Percentiles rank a stretch among this genome's conserved stretches.
Evolutionary conservation across 1,284 basidiomycete species (phyloP).

Genomic region (Austroboletus olivaceoglutinosus): DNA sequence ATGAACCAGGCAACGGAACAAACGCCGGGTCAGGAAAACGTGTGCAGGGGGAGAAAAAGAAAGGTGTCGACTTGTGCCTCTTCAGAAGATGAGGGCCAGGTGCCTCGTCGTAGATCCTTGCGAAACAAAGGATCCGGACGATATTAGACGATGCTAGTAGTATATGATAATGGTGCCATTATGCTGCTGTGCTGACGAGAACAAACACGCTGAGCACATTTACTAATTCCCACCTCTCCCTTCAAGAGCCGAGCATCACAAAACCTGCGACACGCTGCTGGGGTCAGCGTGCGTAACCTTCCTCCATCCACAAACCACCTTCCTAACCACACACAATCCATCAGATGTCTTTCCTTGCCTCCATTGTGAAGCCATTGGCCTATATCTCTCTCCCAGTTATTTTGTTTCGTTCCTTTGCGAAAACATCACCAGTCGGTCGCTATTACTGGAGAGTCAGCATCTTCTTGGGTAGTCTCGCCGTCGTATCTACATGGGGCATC

Average conservation of each 20-base stretch:
- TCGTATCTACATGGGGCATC: slow-evolving; percentile 77
- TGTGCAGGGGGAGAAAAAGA: slow-evolving; percentile 23
- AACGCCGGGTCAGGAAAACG: slow-evolving; percentile 46
- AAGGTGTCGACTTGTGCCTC: slow-evolving; percentile 9
- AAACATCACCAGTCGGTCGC: slow-evolving; percentile 51
- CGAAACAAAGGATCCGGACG: slow-evolving; percentile 21
- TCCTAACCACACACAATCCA: slow-evolving; percentile 9
- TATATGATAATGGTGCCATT: not conserved
- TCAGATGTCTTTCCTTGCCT: slow-evolving; percentile 59
- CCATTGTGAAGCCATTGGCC: slow-evolving; percentile 64
- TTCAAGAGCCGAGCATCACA: slow-evolving; percentile 13
- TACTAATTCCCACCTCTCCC: slow-evolving; percentile 35
- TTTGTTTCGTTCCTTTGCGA: slow-evolving; percentile 57
- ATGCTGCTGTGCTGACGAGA: not conserved
- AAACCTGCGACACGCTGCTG: slow-evolving; percentile 19
- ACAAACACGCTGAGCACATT: not conserved
- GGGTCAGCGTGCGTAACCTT: slow-evolving; percentile 23
- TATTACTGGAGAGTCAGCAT: slow-evolving; percentile 75
- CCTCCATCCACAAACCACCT: slow-evolving; percentile 12
- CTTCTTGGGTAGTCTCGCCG: slow-evolving; percentile 74
- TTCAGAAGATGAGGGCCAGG: slow-evolving; percentile 5
- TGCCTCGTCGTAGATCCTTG: slow-evolving; percentile 21
- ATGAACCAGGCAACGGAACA: slow-evolving; percentile 63
- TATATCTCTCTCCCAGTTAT: slow-evolving; percentile 70
- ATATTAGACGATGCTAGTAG: not conserved